Conservation (phyloP, 2,329 filamentous ascomycete species). For the Aspergillus sp. region DNA sequence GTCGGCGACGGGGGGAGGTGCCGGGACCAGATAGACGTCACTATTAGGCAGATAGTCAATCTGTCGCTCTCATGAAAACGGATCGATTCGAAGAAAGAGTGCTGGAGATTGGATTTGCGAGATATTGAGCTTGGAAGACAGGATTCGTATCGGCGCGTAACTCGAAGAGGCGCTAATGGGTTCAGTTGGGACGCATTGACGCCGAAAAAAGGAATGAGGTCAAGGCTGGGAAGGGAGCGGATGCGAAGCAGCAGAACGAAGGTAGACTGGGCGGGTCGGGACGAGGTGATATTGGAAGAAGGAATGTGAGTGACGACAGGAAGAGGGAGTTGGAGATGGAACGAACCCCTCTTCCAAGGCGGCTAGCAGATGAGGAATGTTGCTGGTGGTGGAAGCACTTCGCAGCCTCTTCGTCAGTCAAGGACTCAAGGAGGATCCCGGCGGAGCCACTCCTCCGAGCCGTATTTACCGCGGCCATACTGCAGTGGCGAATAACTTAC, state of each 20-base stretch:
- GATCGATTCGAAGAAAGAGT: conserved; percentile 11
- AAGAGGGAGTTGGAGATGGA: conserved; percentile 9
- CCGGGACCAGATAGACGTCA: conserved; percentile 16
- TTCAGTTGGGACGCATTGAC: conserved; percentile 3
- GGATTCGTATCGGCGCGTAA: neutral
- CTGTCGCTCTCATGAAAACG: conserved; percentile 18
- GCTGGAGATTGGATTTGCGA: conserved; percentile 16
- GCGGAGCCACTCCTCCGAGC: neutral
- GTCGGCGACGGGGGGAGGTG: conserved; percentile 20
- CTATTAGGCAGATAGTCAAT: conserved; percentile 16
- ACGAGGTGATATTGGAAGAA: conserved; percentile 1
- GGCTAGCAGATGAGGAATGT: conserved; percentile 1
- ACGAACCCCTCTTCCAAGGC: conserved; percentile 3
- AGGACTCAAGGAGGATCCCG: neutral
- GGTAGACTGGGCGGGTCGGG: neutral
- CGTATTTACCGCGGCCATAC: neutral
- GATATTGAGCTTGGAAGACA: conserved; percentile 11
- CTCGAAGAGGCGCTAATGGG: neutral
- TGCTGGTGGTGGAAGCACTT: conserved; percentile 1
- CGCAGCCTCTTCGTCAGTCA: neutral
- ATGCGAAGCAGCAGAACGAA: conserved; percentile 4
- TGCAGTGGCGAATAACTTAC: neutral
- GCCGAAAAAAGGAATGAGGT: conserved; percentile 4
- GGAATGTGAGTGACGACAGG: conserved; percentile 13
- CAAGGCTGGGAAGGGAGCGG: conserved; percentile 1